A percentile compares a stretch with the other conserved stretches of the same genome.
phyloP scores from a whole-genome alignment of 2,329 filamentous ascomycete genomes.

The Podosphaera aphanis region DNA sequence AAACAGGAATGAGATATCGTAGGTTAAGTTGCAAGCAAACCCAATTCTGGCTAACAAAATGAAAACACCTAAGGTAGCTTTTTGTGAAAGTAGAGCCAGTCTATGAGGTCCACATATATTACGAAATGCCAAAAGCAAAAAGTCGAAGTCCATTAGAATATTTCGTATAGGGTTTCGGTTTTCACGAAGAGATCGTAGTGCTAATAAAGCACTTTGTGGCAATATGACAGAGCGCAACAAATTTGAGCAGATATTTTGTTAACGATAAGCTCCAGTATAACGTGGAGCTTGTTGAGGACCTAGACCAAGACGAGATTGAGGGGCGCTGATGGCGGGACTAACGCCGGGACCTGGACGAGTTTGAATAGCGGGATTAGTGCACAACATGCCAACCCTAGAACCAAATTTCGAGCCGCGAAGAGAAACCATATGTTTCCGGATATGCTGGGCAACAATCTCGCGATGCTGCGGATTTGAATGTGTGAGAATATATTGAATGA shows the following conservation, averaged over 20 bases:
- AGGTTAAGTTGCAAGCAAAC: constrained; percentile 8
- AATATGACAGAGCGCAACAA: constrained; percentile 9
- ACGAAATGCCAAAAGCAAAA: constrained; percentile 15
- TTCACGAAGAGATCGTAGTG: constrained; percentile 13
- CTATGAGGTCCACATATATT: constrained; percentile 16
- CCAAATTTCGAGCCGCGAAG: constrained; percentile 95
- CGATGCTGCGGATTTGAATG: constrained; percentile 72
- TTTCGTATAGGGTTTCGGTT: constrained; percentile 14
- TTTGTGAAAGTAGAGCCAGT: constrained; percentile 14
- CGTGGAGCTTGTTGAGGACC: constrained; percentile 32
- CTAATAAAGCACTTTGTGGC: constrained; percentile 10
- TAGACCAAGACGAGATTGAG: constrained; percentile 26
- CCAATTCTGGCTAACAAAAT: constrained; percentile 6
- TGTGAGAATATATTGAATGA: constrained; percentile 90
- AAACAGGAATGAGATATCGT: constrained; percentile 15
- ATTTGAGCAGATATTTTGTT: constrained; percentile 9
- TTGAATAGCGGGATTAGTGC: constrained; percentile 75
- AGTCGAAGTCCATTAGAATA: constrained; percentile 14
- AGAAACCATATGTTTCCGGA: constrained; percentile 98
- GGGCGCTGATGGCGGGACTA: constrained; percentile 34
- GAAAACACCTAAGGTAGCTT: constrained; percentile 14
- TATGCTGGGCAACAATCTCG: constrained; percentile 79
- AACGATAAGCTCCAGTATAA: constrained; percentile 35
- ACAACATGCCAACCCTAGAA: constrained; percentile 94
- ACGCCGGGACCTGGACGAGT: constrained; percentile 73